These are phyloP conservation scores for Corylus heterophylla DNA, from an alignment of 306 rosid genomes.

Conservation along the genomic window DNA sequence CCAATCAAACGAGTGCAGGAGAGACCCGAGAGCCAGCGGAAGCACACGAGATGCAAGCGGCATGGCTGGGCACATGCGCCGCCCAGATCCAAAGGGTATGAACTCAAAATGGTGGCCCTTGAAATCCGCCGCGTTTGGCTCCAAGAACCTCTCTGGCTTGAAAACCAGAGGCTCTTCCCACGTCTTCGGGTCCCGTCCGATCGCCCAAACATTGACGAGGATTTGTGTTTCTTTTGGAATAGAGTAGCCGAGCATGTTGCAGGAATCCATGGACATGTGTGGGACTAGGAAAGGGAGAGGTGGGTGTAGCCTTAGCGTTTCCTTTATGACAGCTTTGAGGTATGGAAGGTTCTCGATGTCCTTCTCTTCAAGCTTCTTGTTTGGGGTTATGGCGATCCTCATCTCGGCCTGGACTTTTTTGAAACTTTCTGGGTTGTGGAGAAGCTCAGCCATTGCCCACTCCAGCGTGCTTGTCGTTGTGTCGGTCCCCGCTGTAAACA, in stretches of 20 bases:
- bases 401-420: conserved; percentile 66
- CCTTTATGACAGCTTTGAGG: conserved; percentile 75
- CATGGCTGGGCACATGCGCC: conserved; percentile 83
- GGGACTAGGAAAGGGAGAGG: conserved; percentile 95
- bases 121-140: conserved; percentile 42
- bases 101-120: conserved; percentile 75
- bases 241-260: conserved; percentile 52
- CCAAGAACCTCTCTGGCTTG: conserved; percentile 78
- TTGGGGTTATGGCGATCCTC: conserved; percentile 38
- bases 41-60: conserved; percentile 79
- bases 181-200: conserved; percentile 67
- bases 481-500: conserved; percentile 90
- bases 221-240: conserved; percentile 76
- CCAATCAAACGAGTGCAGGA: conserved; percentile 74
- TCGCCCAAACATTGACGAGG: conserved; percentile 91
- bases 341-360: conserved; percentile 72
- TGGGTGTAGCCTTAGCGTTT: conserved; percentile 86
- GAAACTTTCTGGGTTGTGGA: conserved; percentile 60
- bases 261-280: conserved; percentile 72
- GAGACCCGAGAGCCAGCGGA: conserved; percentile 72
- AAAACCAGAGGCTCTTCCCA: conserved; percentile 72
- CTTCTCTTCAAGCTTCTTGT: conserved; percentile 53
- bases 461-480: conserved; percentile 84
- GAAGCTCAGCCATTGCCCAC: conserved; percentile 91
- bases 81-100: conserved; percentile 86